phyloP scores from a whole-genome alignment of 2,329 filamentous ascomycete genomes.

The Exophiala bonariae region DNA sequence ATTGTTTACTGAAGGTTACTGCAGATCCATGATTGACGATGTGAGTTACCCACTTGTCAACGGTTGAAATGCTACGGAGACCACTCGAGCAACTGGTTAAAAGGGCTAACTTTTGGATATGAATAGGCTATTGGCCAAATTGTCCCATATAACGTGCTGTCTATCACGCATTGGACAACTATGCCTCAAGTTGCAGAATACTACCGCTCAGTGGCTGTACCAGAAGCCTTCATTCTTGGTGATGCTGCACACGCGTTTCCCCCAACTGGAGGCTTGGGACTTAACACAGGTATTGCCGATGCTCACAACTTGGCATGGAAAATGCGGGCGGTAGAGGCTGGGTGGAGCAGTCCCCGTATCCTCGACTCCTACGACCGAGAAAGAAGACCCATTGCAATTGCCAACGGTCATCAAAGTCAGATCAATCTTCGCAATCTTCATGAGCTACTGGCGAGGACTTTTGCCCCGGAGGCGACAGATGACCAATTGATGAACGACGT shows the following conservation, averaged over 20 bases:
- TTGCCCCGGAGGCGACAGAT: no score
- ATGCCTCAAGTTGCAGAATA: constrained; percentile 3
- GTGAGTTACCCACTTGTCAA: neutral
- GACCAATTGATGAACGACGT: neutral
- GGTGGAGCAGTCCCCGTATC: constrained; percentile 26
- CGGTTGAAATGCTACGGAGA: no score
- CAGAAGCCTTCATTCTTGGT: constrained; percentile 43
- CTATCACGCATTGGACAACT: constrained; percentile 8
- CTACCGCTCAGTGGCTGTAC: constrained; percentile 2
- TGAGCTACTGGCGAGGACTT: no score
- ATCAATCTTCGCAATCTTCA: no score
- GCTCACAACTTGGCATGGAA: constrained; percentile 58
- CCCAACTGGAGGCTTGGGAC: constrained; percentile 57
- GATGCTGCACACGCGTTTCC: constrained; percentile 60
- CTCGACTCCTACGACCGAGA: constrained; percentile 43
- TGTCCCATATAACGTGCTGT: constrained; percentile 1
- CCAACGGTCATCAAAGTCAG: constrained; percentile 14
- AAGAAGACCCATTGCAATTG: constrained; percentile 33
- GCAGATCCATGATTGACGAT: constrained; percentile 3
- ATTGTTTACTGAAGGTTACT: no score
- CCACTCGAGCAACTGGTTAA: constrained; percentile 36
- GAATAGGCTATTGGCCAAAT: neutral
- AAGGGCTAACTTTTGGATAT: constrained; percentile 2
- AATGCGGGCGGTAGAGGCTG: constrained; percentile 35
- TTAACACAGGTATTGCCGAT: constrained; percentile 59